Conservation (phyloP, 371 early-diverging fungal genomes). For the Mortierella sp. region DNA sequence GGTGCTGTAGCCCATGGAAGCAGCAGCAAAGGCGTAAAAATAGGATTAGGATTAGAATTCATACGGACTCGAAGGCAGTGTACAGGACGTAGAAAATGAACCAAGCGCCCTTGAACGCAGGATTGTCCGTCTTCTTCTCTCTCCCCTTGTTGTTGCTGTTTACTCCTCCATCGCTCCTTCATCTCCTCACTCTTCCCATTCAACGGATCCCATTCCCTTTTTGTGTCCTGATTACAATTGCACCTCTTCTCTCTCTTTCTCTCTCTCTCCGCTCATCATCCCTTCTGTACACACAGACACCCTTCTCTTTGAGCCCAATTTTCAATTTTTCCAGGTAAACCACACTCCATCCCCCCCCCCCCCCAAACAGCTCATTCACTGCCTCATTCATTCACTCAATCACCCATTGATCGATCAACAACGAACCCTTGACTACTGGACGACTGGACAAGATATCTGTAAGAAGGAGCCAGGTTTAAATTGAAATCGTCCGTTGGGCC, state of each 20-base stretch:
- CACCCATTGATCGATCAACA: too few species aligned
- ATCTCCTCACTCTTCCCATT: not conserved
- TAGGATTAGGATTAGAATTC: slow-evolving; percentile 2
- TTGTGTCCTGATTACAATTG: too few species aligned
- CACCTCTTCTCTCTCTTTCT: not conserved
- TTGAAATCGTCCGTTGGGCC: too few species aligned
- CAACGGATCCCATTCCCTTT: not conserved
- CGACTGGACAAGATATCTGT: too few species aligned
- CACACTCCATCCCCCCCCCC: not conserved
- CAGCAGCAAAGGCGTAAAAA: not conserved
- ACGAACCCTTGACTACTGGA: too few species aligned
- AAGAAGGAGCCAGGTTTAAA: too few species aligned
- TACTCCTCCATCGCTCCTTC: not conserved
- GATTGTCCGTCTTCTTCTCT: not conserved
- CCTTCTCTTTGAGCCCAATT: not conserved
- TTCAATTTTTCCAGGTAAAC: not conserved
- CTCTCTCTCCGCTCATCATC: slow-evolving; percentile 4
- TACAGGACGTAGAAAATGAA: too few species aligned
- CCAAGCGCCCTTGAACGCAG: not conserved
- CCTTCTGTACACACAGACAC: not conserved
- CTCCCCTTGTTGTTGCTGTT: not conserved
- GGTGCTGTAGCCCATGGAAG: not conserved
- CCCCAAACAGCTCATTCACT: not conserved
- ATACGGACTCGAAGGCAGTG: not conserved
- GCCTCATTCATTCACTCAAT: not conserved